Evolutionary conservation across 2,329 filamentous ascomycete genomes (phyloP).

Genomic region (Raffaelea albimanens): DNA sequence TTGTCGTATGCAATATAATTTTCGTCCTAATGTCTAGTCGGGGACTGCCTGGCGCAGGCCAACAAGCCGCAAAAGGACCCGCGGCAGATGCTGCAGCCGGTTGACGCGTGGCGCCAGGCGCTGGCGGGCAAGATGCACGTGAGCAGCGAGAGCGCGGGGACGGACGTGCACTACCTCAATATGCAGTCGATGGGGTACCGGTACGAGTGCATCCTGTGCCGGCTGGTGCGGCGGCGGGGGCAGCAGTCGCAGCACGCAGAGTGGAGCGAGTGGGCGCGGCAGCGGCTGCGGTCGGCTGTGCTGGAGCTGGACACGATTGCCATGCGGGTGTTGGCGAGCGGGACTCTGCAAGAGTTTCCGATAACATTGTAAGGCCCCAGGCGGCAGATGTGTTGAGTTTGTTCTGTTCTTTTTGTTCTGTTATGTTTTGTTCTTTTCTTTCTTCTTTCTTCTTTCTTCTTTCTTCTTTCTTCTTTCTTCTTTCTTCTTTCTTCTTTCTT

Average conservation of each 20-base stretch:
- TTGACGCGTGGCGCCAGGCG: slow-evolving; percentile 15
- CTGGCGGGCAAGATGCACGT: slow-evolving; percentile 16
- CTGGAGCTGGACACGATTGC: slow-evolving; percentile 16
- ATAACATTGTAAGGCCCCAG: slow-evolving; percentile 16
- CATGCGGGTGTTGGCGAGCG: slow-evolving; percentile 16
- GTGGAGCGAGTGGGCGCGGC: slow-evolving; percentile 15
- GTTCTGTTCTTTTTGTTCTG: no score
- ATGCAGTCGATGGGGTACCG: slow-evolving; percentile 16
- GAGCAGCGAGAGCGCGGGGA: slow-evolving; percentile 13
- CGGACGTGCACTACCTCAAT: slow-evolving; percentile 16
- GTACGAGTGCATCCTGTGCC: slow-evolving; percentile 16
- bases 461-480: no score
- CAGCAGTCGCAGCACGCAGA: slow-evolving; percentile 14
- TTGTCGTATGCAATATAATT: no score
- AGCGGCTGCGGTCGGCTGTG: slow-evolving; percentile 15
- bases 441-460: no score
- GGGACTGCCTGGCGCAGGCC: no score
- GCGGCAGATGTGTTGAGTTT: neutral
- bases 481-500: no score
- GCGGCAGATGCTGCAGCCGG: slow-evolving; percentile 14
- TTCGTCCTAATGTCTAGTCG: no score
- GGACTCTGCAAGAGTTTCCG: slow-evolving; percentile 15
- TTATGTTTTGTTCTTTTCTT: no score
- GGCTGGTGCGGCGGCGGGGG: slow-evolving; percentile 15
- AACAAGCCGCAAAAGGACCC: slow-evolving; percentile 15